Base-by-base conservation (phyloP, 1,284 basidiomycete species). In the Sphagnurus paluster region DNA sequence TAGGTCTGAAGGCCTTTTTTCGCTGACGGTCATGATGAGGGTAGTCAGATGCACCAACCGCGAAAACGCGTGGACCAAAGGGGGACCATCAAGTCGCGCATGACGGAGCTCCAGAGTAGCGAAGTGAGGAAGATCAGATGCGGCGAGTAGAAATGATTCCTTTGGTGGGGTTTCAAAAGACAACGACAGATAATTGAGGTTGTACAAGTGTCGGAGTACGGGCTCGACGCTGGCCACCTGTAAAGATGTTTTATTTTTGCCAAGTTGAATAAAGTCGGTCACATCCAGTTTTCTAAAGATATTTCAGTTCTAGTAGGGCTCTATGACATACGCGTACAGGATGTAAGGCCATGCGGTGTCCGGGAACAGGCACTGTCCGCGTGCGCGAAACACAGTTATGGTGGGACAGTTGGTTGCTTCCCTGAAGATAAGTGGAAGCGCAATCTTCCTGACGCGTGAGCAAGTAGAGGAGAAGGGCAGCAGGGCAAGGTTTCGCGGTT, bases 1-100 rank as follows among this genome's bases (percentile, higher is more conserved):
- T 4, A 36, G 4, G 21, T 36, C 6, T 19, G 4, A 7, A 4
- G 34, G 11, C 6, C 34, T 8, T 5, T 19, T 6, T 4, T 36
- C 17, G 6, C 10, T 3, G 5, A 19, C 16, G 17, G 34, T 19
- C 5, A 39, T 5, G 5, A 14, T n/a, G 20, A 39, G 24, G n/a
- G 37, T 25, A 7, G 20, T 5, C 10, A 39, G 20, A n/a, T 39
- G 20, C 4, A 9, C 8, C 8, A 39, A 24, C 14, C 23, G 20
- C 23, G 23, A n/a, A 26, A 39, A 39, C 8, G 24, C 20, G 8
- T 24, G 21, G 4, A 26, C 5, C 14, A 20, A 66, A 29, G 49
- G 49, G 4, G 72, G 0, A 50, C 58, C 14, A 52, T 71, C n/a
- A 66, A 67, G 13, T 63, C 74, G 6, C 64, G 69, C 46, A 64